Evolutionary conservation across 495 filamentous ascomycete genomes (phyloP).

Genomic region (Pseudevernia furfuracea): DNA sequence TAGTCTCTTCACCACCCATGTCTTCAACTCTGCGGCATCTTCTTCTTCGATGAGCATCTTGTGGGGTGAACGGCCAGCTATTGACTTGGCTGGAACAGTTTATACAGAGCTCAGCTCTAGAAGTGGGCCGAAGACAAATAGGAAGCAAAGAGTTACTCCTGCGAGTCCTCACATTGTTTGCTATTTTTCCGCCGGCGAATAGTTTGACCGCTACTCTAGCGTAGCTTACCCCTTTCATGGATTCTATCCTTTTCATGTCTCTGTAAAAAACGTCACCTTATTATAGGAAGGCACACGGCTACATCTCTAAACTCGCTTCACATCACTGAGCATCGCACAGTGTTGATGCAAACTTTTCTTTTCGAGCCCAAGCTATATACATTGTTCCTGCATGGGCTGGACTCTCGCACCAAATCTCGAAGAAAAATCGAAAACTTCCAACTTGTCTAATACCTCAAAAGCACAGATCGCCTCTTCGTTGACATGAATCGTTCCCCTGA

Average conservation of each 20-base stretch:
- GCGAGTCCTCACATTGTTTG: too few relatives aligned
- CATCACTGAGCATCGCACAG: neutral
- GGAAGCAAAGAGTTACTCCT: neutral
- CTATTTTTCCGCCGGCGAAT: neutral
- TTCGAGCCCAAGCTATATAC: slow-evolving; percentile 21
- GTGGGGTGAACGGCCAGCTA: neutral
- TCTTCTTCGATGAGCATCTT: slow-evolving; percentile 73
- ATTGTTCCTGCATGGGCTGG: slow-evolving; percentile 11
- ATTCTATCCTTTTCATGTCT: too few relatives aligned
- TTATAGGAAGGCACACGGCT: neutral
- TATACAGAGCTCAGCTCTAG: neutral
- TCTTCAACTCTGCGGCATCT: slow-evolving; percentile 66
- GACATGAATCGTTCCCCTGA: neutral
- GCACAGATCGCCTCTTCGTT: neutral
- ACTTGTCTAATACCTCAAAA: neutral
- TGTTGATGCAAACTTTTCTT: slow-evolving; percentile 14
- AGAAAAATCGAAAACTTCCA: slow-evolving; percentile 7
- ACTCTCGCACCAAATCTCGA: slow-evolving; percentile 11
- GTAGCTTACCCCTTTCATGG: neutral
- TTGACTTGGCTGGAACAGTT: neutral
- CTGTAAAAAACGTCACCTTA: too few relatives aligned
- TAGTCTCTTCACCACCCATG: slow-evolving; percentile 82
- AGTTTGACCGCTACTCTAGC: slow-evolving; percentile 7
- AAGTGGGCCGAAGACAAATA: neutral
- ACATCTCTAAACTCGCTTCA: neutral